phyloP scores from a whole-genome alignment of 495 filamentous ascomycete genomes.

The Annulohypoxylon stygium region DNA sequence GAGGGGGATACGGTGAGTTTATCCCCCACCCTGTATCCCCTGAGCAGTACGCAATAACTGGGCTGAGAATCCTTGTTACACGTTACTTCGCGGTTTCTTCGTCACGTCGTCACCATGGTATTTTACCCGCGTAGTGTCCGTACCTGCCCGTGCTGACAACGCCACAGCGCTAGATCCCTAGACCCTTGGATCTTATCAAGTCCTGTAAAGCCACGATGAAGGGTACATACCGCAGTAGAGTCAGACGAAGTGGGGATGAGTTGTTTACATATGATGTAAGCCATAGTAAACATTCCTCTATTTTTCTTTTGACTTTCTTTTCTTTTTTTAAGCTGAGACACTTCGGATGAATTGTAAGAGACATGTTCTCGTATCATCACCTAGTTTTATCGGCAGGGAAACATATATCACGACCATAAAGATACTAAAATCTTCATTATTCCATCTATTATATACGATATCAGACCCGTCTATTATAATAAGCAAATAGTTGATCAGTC shows the following conservation, averaged over 20 bases:
- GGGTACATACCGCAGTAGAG: background rate
- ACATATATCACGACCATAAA: background rate
- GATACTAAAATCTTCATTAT: background rate
- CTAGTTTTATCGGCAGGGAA: background rate
- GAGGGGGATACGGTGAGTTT: slow-evolving; percentile 41
- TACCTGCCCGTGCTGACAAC: background rate
- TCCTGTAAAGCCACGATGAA: slow-evolving; percentile 2
- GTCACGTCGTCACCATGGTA: slow-evolving; percentile 17
- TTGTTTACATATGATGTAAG: slow-evolving; percentile 9
- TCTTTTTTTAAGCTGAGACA: background rate
- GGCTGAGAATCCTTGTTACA: slow-evolving; percentile 29
- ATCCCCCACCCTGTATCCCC: slow-evolving; percentile 21
- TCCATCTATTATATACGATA: background rate
- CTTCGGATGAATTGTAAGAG: background rate
- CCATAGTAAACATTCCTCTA: background rate
- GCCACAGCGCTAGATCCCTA: slow-evolving; percentile 8
- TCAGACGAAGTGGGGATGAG: background rate
- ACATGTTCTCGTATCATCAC: background rate
- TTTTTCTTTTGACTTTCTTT: background rate
- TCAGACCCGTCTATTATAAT: background rate
- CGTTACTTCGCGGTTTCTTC: slow-evolving; percentile 24
- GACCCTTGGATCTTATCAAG: background rate
- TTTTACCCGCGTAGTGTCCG: background rate
- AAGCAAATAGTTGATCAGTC: background rate
- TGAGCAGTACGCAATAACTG: slow-evolving; percentile 17